These are phyloP conservation scores for Glycine latifolia DNA, from an alignment of 306 rosid species.

Conservation along the genomic window DNA sequence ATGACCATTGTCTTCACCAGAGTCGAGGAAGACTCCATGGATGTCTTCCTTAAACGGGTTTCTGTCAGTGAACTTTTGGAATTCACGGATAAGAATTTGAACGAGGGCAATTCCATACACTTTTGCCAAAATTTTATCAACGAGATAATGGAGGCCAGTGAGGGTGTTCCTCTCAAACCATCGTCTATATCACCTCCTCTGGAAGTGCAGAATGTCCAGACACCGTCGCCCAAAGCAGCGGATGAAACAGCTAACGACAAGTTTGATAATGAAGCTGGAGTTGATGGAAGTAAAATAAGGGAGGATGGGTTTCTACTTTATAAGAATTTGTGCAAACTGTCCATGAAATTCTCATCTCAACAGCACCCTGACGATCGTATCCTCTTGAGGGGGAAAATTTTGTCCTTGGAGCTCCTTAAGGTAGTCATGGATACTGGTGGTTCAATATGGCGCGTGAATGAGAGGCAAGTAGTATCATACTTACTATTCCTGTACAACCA, in stretches of 20 bases:
- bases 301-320: conserved; percentile 93
- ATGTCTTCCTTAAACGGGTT: conserved; percentile 55
- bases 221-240: conserved; percentile 44
- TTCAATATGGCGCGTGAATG: conserved; percentile 81
- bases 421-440: conserved; percentile 88
- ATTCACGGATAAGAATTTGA: conserved; percentile 92
- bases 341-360: conserved; percentile 94
- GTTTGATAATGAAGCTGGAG: conserved; percentile 56
- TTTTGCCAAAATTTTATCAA: conserved; percentile 83
- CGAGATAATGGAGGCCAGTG: conserved; percentile 84
- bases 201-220: conserved; percentile 56
- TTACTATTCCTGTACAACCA: conserved; percentile 27
- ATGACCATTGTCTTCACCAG: conserved; percentile 83
- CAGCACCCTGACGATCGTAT: conserved; percentile 92
- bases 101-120: conserved; percentile 89
- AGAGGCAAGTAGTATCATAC: conserved; percentile 74
- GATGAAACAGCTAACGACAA: conserved; percentile 40
- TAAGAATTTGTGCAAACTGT: conserved; percentile 90
- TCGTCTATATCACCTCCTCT: conserved; percentile 12
- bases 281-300: conserved; percentile 78
- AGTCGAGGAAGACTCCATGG: conserved; percentile 81
- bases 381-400: conserved; percentile 89
- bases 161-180: conserved; percentile 59
- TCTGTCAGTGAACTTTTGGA: conserved; percentile 84
- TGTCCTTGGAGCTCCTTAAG: conserved; percentile 97